phyloP scores from a whole-genome alignment of 805 yeast species.

The Candida qinlingensis region DNA sequence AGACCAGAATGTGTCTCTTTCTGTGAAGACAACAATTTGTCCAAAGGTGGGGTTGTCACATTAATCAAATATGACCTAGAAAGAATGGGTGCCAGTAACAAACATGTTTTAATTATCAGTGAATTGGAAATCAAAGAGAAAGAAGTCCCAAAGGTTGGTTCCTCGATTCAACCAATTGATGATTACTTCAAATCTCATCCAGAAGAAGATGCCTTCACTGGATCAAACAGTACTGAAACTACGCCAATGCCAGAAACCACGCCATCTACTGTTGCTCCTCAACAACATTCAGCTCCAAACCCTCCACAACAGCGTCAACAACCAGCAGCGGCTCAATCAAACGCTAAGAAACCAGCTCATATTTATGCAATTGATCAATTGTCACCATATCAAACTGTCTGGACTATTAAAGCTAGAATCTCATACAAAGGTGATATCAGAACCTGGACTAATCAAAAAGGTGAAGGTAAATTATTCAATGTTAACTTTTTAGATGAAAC shows the following conservation, averaged over 20 bases:
- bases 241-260: conserved; percentile 3
- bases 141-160: conserved; percentile 34
- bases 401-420: conserved; percentile 93
- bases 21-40: conserved; percentile 40
- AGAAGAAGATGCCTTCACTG: conserved; percentile 36
- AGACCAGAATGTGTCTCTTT: conserved; percentile 44
- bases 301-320: conserved; percentile 5
- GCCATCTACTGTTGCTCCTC: conserved; percentile 13
- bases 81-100: conserved; percentile 31
- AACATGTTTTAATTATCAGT: conserved; percentile 26
- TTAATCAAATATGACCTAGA: conserved; percentile 37
- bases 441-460: conserved; percentile 81
- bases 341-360: conserved; percentile 31
- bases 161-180: conserved; percentile 42
- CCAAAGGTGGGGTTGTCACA: conserved; percentile 38
- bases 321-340: conserved; percentile 10
- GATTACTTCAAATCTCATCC: conserved; percentile 56
- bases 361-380: conserved; percentile 77
- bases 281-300: conserved; percentile 2
- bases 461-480: conserved; percentile 86
- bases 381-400: conserved; percentile 83
- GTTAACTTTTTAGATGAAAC: conserved; percentile 89
- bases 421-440: conserved; percentile 82
- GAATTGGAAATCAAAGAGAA: conserved; percentile 26
- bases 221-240: conserved; percentile 6